phyloP scores from a whole-genome alignment of 73 alveolate species.

The Diophrys sp. region DNA sequence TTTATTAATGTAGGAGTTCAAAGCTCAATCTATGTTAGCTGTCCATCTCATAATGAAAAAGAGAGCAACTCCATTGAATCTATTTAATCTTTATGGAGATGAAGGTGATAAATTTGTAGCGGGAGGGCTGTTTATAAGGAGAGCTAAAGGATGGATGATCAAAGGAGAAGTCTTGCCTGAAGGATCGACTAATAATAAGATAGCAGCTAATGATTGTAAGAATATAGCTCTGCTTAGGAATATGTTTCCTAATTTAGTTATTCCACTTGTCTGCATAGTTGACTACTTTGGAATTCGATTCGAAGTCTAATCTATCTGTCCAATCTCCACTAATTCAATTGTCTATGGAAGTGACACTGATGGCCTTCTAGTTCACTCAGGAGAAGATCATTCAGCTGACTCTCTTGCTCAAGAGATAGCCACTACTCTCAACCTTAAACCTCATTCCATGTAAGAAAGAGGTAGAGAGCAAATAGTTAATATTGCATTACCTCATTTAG shows the following conservation, averaged over 20 bases:
- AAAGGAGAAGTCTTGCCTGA: conserved; percentile 24
- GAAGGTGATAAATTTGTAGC: conserved; percentile 51
- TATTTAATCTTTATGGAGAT: conserved; percentile 58
- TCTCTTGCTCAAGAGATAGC: conserved; percentile 29
- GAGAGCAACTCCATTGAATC: conserved; percentile 45
- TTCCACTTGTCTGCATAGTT: conserved; percentile 44
- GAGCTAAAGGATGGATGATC: conserved; percentile 41
- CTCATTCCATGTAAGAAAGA: conserved; percentile 32
- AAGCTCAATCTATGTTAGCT: conserved; percentile 33
- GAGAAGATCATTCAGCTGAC: conserved; percentile 37
- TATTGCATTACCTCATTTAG: conserved; percentile 32
- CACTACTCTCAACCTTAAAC: conserved; percentile 24
- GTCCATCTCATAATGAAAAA: conserved; percentile 46
- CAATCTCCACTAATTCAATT: conserved; percentile 38
- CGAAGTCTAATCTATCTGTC: conserved; percentile 28
- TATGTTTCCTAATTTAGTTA: conserved; percentile 19
- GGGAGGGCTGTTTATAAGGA: conserved; percentile 53
- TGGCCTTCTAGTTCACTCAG: conserved; percentile 27
- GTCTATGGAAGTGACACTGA: conserved; percentile 52
- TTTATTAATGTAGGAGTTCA: conserved; percentile 44
- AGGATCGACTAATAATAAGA: conserved; percentile 15
- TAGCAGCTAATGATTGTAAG: conserved; percentile 37
- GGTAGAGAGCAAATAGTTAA: conserved; percentile 12
- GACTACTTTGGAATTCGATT: conserved; percentile 42
- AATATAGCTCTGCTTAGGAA: conserved; percentile 23